Conservation (phyloP, 129 eudicot genomes). For the Pseudognaphalium luteoalbum region DNA sequence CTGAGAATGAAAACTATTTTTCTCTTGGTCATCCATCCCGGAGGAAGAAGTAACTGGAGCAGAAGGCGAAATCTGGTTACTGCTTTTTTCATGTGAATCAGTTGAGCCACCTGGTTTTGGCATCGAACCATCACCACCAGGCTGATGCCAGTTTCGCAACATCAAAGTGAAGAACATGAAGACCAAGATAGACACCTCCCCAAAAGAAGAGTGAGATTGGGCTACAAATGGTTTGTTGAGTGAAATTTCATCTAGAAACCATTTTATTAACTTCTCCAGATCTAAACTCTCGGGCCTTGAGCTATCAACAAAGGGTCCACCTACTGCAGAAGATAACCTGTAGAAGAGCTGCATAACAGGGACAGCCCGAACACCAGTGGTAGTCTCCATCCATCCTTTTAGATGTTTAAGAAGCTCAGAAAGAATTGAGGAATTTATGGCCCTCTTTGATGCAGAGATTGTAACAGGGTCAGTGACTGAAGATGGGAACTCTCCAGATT, state of each 20-base stretch:
- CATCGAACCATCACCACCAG: conserved; percentile 65
- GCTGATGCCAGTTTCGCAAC: conserved; percentile 98
- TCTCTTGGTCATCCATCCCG: conserved; percentile 63
- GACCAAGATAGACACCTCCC: conserved; percentile 82
- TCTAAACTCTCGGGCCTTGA: conserved; percentile 67
- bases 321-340: conserved; percentile 91
- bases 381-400: conserved; percentile 91
- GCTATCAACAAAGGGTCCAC: conserved; percentile 93
- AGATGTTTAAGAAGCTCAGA: conserved; percentile 84
- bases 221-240: conserved; percentile 63
- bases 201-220: conserved; percentile 70
- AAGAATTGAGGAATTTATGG: conserved; percentile 82
- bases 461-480: conserved; percentile 76
- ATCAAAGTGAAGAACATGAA: conserved; percentile 95
- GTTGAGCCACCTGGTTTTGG: conserved; percentile 61
- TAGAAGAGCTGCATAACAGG: conserved; percentile 95
- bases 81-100: conserved; percentile 66
- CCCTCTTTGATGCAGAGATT: conserved; percentile 97
- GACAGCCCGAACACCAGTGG: conserved; percentile 83
- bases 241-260: conserved; percentile 87
- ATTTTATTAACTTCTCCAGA: conserved; percentile 78
- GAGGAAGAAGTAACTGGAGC: conserved; percentile 45
- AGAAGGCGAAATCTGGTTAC: conserved; percentile 42
- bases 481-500: conserved; percentile 66
- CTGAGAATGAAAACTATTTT: conserved; percentile 69